Percentiles rank a stretch among this genome's conserved stretches.
phyloP scores from a whole-genome alignment of 1,284 basidiomycete genomes.

The Heterobasidion parviporum region DNA sequence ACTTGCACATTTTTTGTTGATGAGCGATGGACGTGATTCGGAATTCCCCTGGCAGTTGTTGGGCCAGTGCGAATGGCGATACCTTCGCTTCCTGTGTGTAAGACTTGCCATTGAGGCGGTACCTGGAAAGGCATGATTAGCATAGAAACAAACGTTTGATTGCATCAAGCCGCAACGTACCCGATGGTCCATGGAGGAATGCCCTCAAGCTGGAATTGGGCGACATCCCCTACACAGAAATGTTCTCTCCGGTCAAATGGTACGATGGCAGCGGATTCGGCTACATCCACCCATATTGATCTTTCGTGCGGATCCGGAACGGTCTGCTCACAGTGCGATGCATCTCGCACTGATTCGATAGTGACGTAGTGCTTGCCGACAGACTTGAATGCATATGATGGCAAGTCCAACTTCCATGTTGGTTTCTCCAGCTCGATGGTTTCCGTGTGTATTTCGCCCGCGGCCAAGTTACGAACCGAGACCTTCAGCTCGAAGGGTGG shows the following conservation, averaged over 20 bases:
- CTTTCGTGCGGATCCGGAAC: slow-evolving; percentile 55
- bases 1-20: slow-evolving; percentile 84
- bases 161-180: slow-evolving; percentile 31
- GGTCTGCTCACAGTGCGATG: slow-evolving; percentile 72
- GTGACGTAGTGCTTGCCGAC: slow-evolving; percentile 77
- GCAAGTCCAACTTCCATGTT: slow-evolving; percentile 72
- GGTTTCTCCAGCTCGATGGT: slow-evolving; percentile 51
- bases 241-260: slow-evolving; percentile 74
- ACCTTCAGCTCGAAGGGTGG: slow-evolving; percentile 82
- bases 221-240: slow-evolving; percentile 86
- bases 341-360: slow-evolving; percentile 71
- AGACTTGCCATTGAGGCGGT: slow-evolving; percentile 51
- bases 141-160: background rate
- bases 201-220: slow-evolving; percentile 91
- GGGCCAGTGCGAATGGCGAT: slow-evolving; percentile 78
- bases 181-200: slow-evolving; percentile 93
- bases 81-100: slow-evolving; percentile 70
- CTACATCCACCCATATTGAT: slow-evolving; percentile 79
- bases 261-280: slow-evolving; percentile 90
- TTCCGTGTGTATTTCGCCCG: slow-evolving; percentile 54
- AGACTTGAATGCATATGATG: slow-evolving; percentile 64
- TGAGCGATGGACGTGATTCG: slow-evolving; percentile 82
- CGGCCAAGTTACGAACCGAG: slow-evolving; percentile 67
- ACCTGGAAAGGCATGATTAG: slow-evolving; percentile 2
- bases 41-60: slow-evolving; percentile 79